These are phyloP conservation scores for Nitzschia sp. DNA, from an alignment of 108 stramenopile species.

Conservation along the genomic window DNA sequence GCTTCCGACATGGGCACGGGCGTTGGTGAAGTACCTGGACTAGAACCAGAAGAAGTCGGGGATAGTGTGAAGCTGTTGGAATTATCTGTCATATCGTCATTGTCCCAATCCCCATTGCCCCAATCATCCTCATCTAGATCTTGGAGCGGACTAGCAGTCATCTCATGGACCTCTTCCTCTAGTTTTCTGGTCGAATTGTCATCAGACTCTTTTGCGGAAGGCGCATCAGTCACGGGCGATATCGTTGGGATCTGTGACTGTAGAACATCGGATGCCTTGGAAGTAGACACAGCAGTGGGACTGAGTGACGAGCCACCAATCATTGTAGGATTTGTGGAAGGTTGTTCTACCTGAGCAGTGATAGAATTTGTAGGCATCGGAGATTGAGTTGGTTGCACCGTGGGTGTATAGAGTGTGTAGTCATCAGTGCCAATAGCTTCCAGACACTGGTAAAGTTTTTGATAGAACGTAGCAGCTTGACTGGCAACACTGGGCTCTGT, in stretches of 20 bases:
- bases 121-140: neutral
- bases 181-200: neutral
- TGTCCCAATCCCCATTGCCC: neutral
- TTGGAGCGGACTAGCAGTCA: neutral
- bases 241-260: neutral
- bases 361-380: slow-evolving; percentile 15
- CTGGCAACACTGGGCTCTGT: slow-evolving; percentile 21
- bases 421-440: slow-evolving; percentile 65
- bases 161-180: neutral
- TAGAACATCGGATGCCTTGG: neutral
- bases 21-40: neutral
- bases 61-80: neutral
- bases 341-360: neutral
- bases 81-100: neutral
- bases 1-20: neutral
- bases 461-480: slow-evolving; percentile 66
- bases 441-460: slow-evolving; percentile 62
- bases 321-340: neutral
- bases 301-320: neutral
- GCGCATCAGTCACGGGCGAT: neutral
- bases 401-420: slow-evolving; percentile 43
- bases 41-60: neutral
- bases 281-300: neutral
- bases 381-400: slow-evolving; percentile 23
- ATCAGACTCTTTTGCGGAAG: neutral